Base-by-base conservation (phyloP, 768 basidiomycete genomes). In the Royoungia palumana region DNA sequence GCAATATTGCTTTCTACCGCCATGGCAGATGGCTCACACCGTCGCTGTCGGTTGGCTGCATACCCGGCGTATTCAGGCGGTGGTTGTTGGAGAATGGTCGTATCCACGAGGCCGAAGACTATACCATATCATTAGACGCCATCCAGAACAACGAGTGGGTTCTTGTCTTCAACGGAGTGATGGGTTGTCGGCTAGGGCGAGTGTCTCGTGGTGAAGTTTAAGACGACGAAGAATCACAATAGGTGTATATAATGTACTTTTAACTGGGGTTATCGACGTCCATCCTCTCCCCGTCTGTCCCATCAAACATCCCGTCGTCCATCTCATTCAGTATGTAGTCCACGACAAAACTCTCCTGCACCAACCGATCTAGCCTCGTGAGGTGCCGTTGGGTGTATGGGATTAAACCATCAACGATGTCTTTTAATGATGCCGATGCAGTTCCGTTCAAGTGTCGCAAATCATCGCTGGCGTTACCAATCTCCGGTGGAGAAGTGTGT, bases 331-430 rank as follows among this genome's bases (percentile, higher is more conserved):
- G 71, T 47, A 93, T 74, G 55, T 89, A 94, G 65, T 99, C 96
- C 47, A 99, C 81, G 54, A 96, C 83, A 61, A 93, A 98, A 64
- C 92, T 96, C 61, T 98, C 96, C 71, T 96, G 91, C 27, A 96
- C 80, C 47, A 96, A 70, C 62, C 83, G 80, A 50, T 94, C 91
- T 66, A 94, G 79, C 57, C 94, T 75, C 32, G 83, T 71, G 36
- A 94, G 79, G 71, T 99, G 96, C 44, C 96, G 79, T 64, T 95
- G 92, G 9, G 94, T 94, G 64, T 98, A 99, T 11, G 96, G 94
- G 43, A 97, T 81, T 46, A 97, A 71, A 5, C 83, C 87, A 39
- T 94, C 90, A 11, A 97, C 69, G 46, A 95, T 67, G 44, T 96
- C 92, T 59, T 82, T 83, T 43, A 89, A 64, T 38, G 65, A 61